Evolutionary conservation across 1,284 basidiomycete species (phyloP).

Genomic region (Mycocalia duriaeana): DNA sequence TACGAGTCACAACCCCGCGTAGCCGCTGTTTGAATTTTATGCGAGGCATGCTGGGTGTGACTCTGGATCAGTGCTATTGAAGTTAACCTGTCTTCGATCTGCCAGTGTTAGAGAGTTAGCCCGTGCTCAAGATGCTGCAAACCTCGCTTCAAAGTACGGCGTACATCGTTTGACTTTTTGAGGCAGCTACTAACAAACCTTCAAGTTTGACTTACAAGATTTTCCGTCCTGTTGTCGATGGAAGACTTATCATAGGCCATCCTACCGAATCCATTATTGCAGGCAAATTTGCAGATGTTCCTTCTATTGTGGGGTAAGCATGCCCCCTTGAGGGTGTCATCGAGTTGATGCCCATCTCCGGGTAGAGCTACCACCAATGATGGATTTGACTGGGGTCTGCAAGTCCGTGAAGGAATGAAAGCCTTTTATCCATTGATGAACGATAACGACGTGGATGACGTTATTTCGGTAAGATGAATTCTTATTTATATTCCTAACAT

Average conservation of each 20-base stretch:
- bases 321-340: not conserved
- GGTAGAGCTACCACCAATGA: constrained; percentile 58
- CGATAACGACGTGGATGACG: constrained; percentile 30
- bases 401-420: constrained; percentile 32
- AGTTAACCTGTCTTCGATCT: constrained; percentile 43
- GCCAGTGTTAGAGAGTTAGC: constrained; percentile 46
- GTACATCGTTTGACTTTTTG: not conserved
- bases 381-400: constrained; percentile 36
- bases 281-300: constrained; percentile 42
- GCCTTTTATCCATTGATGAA: constrained; percentile 41
- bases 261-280: constrained; percentile 40
- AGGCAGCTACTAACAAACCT: too few species aligned
- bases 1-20: not conserved
- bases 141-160: constrained; percentile 23
- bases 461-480: constrained; percentile 31
- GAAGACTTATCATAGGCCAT: constrained; percentile 39
- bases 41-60: constrained; percentile 44
- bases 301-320: constrained; percentile 56
- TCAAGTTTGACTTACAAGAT: constrained; percentile 35
- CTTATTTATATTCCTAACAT: too few species aligned
- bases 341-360: too few species aligned
- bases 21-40: constrained; percentile 51
- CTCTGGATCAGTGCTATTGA: constrained; percentile 25
- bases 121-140: constrained; percentile 48
- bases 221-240: constrained; percentile 44